Conservation (phyloP, 2,329 filamentous ascomycete species). For the Penicillium fuscoglaucum region DNA sequence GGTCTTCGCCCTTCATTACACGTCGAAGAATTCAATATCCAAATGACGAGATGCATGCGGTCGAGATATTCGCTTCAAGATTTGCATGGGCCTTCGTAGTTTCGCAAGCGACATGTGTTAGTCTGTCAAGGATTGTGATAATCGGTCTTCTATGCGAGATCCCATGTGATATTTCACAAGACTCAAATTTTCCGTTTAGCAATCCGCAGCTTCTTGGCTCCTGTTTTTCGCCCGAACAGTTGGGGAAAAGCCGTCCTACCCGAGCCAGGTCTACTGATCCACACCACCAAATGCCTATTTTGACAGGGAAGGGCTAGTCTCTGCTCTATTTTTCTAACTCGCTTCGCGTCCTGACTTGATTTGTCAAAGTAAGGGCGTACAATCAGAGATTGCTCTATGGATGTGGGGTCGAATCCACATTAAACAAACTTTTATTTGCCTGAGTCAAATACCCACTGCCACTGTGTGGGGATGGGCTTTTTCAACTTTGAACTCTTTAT, state of each 20-base stretch:
- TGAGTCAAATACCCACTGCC: slow-evolving; percentile 10
- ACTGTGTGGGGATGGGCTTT: slow-evolving; percentile 11
- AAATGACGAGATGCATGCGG: slow-evolving; percentile 5
- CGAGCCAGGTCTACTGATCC: slow-evolving; percentile 21
- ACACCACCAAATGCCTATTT: slow-evolving; percentile 17
- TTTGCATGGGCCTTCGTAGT: neutral
- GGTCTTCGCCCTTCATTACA: neutral
- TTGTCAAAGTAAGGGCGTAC: slow-evolving; percentile 17
- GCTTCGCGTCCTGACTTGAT: slow-evolving; percentile 8
- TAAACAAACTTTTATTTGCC: slow-evolving; percentile 17
- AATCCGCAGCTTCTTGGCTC: slow-evolving; percentile 15
- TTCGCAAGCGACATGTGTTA: neutral
- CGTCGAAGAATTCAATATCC: neutral
- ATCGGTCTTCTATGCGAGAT: slow-evolving; percentile 10
- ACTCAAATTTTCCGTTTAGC: slow-evolving; percentile 6
- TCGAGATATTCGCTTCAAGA: neutral
- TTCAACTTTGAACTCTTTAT: slow-evolving; percentile 14
- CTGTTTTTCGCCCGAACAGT: slow-evolving; percentile 10
- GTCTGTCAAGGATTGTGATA: neutral
- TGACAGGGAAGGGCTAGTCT: slow-evolving; percentile 9
- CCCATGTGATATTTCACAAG: slow-evolving; percentile 2
- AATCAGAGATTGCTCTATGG: slow-evolving; percentile 11
- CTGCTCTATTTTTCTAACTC: slow-evolving; percentile 14
- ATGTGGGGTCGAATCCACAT: slow-evolving; percentile 21
- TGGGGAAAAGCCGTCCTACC: slow-evolving; percentile 25